Evolutionary conservation across 169 alveolate genomes (phyloP).

Genomic region (Perkinsus olseni): DNA sequence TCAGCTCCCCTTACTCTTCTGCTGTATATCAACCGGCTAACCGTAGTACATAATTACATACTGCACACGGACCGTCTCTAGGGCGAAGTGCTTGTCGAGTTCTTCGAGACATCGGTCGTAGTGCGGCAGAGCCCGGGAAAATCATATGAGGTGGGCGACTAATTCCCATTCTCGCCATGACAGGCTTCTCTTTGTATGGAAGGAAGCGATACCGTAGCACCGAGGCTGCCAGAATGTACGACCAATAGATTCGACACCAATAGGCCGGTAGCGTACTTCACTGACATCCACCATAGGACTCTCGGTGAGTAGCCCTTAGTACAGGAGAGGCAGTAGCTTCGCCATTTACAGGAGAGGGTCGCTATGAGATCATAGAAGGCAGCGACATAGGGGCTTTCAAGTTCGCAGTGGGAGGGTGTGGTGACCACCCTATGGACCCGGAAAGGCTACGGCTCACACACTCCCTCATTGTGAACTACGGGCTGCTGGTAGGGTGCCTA

Average conservation of each 20-base stretch:
- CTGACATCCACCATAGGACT: background rate
- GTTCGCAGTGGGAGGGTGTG: background rate
- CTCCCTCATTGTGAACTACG: background rate
- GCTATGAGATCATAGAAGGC: background rate
- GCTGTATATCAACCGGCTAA: too few species aligned
- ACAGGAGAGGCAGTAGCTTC: too few species aligned
- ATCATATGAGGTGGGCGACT: too few species aligned
- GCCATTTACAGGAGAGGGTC: background rate
- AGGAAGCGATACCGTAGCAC: background rate
- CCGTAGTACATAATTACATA: too few species aligned
- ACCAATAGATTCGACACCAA: background rate
- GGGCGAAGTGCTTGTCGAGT: too few species aligned
- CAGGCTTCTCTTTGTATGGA: too few species aligned
- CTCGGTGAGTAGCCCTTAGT: background rate
- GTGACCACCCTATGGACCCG: background rate
- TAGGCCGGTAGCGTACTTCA: background rate
- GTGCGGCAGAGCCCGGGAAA: too few species aligned
- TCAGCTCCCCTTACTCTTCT: too few species aligned
- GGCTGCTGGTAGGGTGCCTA: background rate
- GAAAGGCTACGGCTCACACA: background rate
- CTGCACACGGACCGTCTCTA: too few species aligned
- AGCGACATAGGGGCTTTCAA: background rate
- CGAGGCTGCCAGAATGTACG: background rate
- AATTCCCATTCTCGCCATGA: too few species aligned
- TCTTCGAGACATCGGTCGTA: too few species aligned